These are phyloP conservation scores for Aspergillus vadensis DNA, from an alignment of 2,329 filamentous ascomycete species.

Conservation along the genomic window DNA sequence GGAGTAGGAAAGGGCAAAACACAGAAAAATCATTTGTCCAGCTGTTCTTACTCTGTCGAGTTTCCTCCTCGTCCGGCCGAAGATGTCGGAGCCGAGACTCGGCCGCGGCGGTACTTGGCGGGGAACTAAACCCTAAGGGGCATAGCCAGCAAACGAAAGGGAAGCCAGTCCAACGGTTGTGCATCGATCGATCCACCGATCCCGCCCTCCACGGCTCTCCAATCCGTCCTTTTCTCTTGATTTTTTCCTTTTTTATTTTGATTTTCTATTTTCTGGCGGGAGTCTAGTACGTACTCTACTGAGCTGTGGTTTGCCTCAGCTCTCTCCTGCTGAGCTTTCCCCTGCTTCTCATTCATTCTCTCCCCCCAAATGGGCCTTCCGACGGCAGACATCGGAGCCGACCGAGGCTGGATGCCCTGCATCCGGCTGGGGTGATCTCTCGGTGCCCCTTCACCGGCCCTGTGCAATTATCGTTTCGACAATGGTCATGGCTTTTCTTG, in stretches of 20 bases:
- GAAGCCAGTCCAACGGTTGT: conserved; percentile 16
- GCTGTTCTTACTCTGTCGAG: too few relatives aligned
- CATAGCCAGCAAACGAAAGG: too few relatives aligned
- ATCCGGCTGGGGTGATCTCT: conserved; percentile 32
- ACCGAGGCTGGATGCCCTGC: conserved; percentile 25
- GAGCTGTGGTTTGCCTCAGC: conserved; percentile 2
- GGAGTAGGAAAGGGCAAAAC: too few relatives aligned
- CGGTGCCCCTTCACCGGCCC: conserved; percentile 21
- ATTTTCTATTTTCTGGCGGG: too few relatives aligned
- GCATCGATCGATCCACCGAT: conserved; percentile 17
- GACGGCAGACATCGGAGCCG: conserved; percentile 22
- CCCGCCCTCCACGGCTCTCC: conserved; percentile 6
- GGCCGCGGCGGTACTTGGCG: conserved; percentile 13
- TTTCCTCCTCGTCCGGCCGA: conserved; percentile 9
- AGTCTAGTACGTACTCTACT: too few relatives aligned
- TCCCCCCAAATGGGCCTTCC: not conserved
- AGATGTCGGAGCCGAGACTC: conserved; percentile 19
- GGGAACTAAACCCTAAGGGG: not conserved
- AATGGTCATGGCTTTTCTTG: conserved; percentile 4
- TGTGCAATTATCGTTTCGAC: conserved; percentile 11
- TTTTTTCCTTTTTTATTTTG: too few relatives aligned
- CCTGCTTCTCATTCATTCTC: conserved; percentile 1
- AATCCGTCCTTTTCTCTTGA: not conserved
- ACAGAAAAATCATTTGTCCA: too few relatives aligned
- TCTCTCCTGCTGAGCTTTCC: conserved; percentile 5